phyloP scores from a whole-genome alignment of 345 rosid genomes.

The Litchi chinensis region DNA sequence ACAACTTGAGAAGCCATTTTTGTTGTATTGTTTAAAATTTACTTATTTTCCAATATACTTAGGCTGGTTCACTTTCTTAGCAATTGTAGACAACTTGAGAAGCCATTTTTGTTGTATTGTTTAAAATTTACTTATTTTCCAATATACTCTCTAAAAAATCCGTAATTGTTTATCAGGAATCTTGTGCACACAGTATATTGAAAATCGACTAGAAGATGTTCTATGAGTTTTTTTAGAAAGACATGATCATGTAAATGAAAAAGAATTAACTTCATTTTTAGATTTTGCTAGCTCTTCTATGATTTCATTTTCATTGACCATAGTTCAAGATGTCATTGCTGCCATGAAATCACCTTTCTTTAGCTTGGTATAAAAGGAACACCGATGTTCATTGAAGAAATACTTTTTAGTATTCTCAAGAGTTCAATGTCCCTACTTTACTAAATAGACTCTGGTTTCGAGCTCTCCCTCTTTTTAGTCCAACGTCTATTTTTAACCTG shows the following conservation, averaged over 20 bases:
- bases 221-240: not conserved
- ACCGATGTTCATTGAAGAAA: not conserved
- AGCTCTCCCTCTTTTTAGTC: no score
- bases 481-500: no score
- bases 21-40: not conserved
- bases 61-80: not conserved
- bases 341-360: not conserved
- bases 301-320: not conserved
- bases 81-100: not conserved
- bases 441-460: no score
- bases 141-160: not conserved
- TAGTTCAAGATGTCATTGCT: not conserved
- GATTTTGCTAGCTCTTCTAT: not conserved
- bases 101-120: not conserved
- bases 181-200: no score
- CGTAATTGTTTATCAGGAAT: not conserved
- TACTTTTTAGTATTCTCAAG: not conserved
- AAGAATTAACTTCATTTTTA: not conserved
- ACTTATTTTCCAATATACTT: not conserved
- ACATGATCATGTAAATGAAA: not conserved
- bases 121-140: not conserved
- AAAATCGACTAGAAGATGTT: no score
- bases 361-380: not conserved
- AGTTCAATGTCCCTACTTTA: not conserved
- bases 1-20: not conserved